Conservation (phyloP, 495 filamentous ascomycete genomes). For the Aspergillus bertholletiae region DNA sequence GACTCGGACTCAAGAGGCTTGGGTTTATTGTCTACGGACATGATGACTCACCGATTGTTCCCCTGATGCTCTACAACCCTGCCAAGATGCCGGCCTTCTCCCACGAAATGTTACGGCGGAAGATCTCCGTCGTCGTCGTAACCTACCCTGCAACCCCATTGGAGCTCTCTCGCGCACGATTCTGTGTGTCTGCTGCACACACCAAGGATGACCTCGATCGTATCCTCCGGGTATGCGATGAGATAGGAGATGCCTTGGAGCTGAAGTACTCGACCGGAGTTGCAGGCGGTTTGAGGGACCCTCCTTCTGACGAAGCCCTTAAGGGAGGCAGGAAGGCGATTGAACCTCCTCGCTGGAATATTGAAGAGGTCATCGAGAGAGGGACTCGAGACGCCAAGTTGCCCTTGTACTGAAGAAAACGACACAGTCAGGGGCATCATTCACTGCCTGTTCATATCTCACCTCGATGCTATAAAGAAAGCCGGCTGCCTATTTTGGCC, state of each 20-base stretch:
- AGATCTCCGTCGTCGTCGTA: conserved; percentile 91
- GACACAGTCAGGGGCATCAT: not conserved
- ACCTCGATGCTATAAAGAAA: not conserved
- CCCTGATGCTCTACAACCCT: conserved; percentile 81
- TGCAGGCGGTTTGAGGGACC: conserved; percentile 67
- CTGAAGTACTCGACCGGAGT: conserved; percentile 85
- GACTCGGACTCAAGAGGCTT: conserved; percentile 82
- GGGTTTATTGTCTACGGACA: conserved; percentile 87
- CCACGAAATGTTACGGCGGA: conserved; percentile 87
- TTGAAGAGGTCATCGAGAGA: conserved; percentile 30
- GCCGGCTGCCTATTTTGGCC: too few species aligned
- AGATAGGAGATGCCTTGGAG: conserved; percentile 76
- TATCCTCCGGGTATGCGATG: conserved; percentile 75
- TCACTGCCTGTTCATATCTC: too few species aligned
- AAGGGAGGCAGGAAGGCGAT: conserved; percentile 9
- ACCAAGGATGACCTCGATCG: conserved; percentile 91
- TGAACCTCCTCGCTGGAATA: conserved; percentile 31
- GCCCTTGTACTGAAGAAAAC: conserved; percentile 26
- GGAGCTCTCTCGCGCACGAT: conserved; percentile 77
- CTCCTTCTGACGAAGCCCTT: conserved; percentile 53
- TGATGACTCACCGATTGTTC: conserved; percentile 89
- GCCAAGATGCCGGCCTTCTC: conserved; percentile 91
- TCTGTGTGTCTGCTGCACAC: conserved; percentile 85
- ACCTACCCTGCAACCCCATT: conserved; percentile 89
- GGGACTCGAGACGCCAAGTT: conserved; percentile 33